phyloP scores from a whole-genome alignment of 2,329 filamentous ascomycete genomes.

The Colletotrichum scovillei region DNA sequence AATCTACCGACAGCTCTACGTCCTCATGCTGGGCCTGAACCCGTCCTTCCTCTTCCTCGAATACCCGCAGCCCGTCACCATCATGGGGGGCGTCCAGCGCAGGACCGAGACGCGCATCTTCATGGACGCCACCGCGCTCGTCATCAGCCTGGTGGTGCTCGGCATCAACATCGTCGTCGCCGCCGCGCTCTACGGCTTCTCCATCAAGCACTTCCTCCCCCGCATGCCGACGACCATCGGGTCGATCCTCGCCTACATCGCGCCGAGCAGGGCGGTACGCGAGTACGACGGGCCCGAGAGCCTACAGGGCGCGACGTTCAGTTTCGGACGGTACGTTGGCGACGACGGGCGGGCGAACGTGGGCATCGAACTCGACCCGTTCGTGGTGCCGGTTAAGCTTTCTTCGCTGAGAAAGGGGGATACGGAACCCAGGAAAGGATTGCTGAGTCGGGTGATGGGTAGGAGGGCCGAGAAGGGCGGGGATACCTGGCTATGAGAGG shows the following conservation, averaged over 20 bases:
- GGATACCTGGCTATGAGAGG: slow-evolving; percentile 25
- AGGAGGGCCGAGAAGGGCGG: background rate
- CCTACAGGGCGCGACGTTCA: slow-evolving; percentile 44
- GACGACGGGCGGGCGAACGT: slow-evolving; percentile 56
- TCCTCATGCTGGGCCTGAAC: slow-evolving; percentile 53
- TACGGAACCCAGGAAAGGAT: slow-evolving; percentile 8
- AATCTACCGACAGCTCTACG: slow-evolving; percentile 43
- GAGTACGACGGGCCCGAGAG: background rate
- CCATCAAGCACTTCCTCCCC: slow-evolving; percentile 57
- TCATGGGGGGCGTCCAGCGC: too few relatives aligned
- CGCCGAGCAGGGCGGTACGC: slow-evolving; percentile 54
- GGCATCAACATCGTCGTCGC: slow-evolving; percentile 55
- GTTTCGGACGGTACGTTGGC: slow-evolving; percentile 63
- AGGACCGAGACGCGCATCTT: too few relatives aligned
- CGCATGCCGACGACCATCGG: slow-evolving; percentile 63
- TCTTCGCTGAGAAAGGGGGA: slow-evolving; percentile 21
- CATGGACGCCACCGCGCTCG: too few relatives aligned
- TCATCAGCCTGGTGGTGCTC: accelerated
- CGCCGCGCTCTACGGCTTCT: slow-evolving; percentile 51
- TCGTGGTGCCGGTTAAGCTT: slow-evolving; percentile 47
- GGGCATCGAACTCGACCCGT: slow-evolving; percentile 62
- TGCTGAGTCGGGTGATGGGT: slow-evolving; percentile 11
- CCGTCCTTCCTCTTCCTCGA: slow-evolving; percentile 47
- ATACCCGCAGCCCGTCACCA: background rate
- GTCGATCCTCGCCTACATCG: slow-evolving; percentile 57